phyloP scores from a whole-genome alignment of 352 stramenopile species.

The Globisporangium apiculatum region DNA sequence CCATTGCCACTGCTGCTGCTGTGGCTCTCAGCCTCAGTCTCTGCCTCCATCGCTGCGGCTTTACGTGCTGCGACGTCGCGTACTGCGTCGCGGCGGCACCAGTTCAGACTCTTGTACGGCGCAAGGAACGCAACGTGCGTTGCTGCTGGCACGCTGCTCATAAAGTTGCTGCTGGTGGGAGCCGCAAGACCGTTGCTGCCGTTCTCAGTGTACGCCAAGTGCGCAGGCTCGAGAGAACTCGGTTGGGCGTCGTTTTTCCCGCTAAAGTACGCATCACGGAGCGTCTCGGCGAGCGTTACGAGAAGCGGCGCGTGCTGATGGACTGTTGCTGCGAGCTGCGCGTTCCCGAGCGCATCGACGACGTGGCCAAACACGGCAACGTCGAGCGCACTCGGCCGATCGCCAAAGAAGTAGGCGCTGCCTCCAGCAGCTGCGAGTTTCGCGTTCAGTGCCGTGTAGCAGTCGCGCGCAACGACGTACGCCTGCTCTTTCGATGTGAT shows the following conservation, averaged over 20 bases:
- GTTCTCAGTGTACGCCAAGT: constrained; percentile 66
- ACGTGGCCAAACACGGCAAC: constrained; percentile 79
- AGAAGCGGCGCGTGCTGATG: constrained; percentile 71
- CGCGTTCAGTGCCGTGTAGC: constrained; percentile 77
- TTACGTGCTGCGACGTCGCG: constrained; percentile 31
- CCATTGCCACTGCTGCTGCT: constrained; percentile 7
- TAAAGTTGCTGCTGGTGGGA: constrained; percentile 40
- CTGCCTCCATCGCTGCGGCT: constrained; percentile 14
- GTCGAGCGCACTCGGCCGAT: constrained; percentile 59
- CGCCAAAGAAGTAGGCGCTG: constrained; percentile 65
- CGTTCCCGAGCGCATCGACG: constrained; percentile 69
- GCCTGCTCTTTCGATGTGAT: constrained; percentile 66
- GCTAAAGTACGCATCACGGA: constrained; percentile 70
- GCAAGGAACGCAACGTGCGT: constrained; percentile 64
- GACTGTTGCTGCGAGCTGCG: constrained; percentile 58
- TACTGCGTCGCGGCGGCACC: constrained; percentile 66
- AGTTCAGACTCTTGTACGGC: constrained; percentile 80
- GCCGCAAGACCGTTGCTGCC: constrained; percentile 58
- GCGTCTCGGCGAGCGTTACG: constrained; percentile 56
- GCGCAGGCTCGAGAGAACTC: constrained; percentile 25
- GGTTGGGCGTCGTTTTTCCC: constrained; percentile 20
- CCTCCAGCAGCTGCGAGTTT: constrained; percentile 49
- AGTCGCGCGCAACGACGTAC: constrained; percentile 79
- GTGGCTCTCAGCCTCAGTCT: constrained; percentile 11
- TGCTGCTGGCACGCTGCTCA: constrained; percentile 54